Evolutionary conservation across 495 filamentous ascomycete species (phyloP).

Genomic region (Neurospora cerealis): DNA sequence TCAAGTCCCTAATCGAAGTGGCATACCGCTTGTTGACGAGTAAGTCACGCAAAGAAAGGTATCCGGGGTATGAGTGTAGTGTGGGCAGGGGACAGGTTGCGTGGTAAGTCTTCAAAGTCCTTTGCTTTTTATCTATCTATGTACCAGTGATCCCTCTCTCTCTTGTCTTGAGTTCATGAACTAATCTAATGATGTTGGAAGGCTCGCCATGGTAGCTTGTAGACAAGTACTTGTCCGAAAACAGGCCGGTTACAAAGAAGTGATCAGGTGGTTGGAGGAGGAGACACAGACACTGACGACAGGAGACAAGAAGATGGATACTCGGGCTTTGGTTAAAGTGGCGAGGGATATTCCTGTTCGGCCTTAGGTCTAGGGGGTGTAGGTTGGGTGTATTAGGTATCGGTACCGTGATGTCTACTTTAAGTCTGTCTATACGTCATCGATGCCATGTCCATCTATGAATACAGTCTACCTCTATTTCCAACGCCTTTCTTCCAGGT

Average conservation of each 20-base stretch:
- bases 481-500: not conserved
- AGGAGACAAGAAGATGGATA: slow-evolving; percentile 8
- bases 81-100: slow-evolving; percentile 56
- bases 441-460: not conserved
- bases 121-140: no score
- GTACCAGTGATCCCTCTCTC: no score
- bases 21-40: slow-evolving; percentile 57
- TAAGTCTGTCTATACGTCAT: not conserved
- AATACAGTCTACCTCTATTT: not conserved
- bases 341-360: not conserved
- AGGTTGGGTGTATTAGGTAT: not conserved
- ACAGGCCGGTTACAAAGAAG: slow-evolving; percentile 63
- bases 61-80: slow-evolving; percentile 45
- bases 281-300: slow-evolving; percentile 23
- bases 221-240: slow-evolving; percentile 52
- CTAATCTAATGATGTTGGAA: no score
- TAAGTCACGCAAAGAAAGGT: slow-evolving; percentile 33
- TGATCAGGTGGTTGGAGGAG: slow-evolving; percentile 53
- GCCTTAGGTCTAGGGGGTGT: not conserved
- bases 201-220: slow-evolving; percentile 55
- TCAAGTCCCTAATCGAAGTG: slow-evolving; percentile 54
- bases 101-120: no score
- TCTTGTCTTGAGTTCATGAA: no score
- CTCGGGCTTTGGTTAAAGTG: slow-evolving; percentile 6
- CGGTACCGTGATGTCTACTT: not conserved